Evolutionary conservation across 768 basidiomycete genomes (phyloP), one percentile per base, ranked within the genome.

Genomic region (Pleurotus tuoliensis): DNA sequence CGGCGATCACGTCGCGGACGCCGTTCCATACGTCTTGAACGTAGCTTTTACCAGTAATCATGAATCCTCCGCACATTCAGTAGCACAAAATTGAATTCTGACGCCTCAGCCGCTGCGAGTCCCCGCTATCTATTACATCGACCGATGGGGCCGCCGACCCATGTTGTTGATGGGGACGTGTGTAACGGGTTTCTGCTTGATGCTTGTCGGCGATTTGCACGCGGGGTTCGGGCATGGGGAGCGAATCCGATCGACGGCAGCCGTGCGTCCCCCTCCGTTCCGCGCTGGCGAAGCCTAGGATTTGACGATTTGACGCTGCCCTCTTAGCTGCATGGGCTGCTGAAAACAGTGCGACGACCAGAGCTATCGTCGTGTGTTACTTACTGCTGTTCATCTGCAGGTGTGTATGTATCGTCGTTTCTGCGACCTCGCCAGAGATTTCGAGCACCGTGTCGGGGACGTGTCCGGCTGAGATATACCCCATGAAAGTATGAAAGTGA

Each of bases 361-460:
- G 80, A 63, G 87, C 79, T 7, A 79, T 92, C 67, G 89, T 91
- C 60, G 86, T 88, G 9, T 88, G 82, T 71, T 86, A 85, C n/a
- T n/a, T n/a, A n/a, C 9, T 91, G 90, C 70, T 90, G 58, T 91
- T 82, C 60, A 88, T 92, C 46, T 88, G 82, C 73, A 81, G 71
- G 73, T 73, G 39, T n/a, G n/a, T n/a, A n/a, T 34, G 58, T 37
- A 24, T 4, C 1, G 16, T 46, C 50, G 3, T 39, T 9, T 24
- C 7, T 12, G 27, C 22, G 15, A 18, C 25, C n/a, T 16, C 37
- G 16, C 16, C 87, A 13, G 77, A 86, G 61, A 86, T 84, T 30
- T 83, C 88, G 79, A 88, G 88, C n/a, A 87, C 88, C 5, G 83
- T 83, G 1, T 84, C 82, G n/a, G 83, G 82, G 82, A 82, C 82